phyloP scores from a whole-genome alignment of 768 basidiomycete genomes.

The Lentinula boryana region DNA sequence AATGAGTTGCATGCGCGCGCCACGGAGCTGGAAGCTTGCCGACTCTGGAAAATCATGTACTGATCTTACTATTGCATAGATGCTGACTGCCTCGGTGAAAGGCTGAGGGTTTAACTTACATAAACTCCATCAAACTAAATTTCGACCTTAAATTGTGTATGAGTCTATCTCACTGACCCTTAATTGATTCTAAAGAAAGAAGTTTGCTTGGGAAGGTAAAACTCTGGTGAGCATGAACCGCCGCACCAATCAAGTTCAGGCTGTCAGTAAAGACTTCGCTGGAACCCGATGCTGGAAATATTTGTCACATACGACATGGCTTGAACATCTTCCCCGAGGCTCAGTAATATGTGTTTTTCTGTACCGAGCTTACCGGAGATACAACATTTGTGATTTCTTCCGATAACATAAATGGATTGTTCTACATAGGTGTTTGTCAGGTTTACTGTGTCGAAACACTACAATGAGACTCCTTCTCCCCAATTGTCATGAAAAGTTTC shows the following conservation, averaged over 20 bases:
- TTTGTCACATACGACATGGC: background rate
- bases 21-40: background rate
- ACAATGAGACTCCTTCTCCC: slow-evolving; percentile 24
- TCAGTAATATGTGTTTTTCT: background rate
- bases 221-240: background rate
- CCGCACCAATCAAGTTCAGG: background rate
- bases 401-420: no score
- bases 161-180: background rate
- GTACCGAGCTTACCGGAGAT: background rate
- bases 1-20: background rate
- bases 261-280: background rate
- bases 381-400: background rate
- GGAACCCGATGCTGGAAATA: background rate
- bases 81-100: background rate
- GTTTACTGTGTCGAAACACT: background rate
- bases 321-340: background rate
- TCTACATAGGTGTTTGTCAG: background rate
- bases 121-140: background rate
- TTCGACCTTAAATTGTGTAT: slow-evolving; percentile 2
- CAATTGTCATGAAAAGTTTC: slow-evolving; percentile 47
- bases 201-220: background rate
- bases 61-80: background rate
- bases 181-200: background rate
- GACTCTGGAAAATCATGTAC: background rate
- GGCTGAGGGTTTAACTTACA: slow-evolving; percentile 1